phyloP scores from a whole-genome alignment of 2,329 filamentous ascomycete genomes.

The Phoma sp. region DNA sequence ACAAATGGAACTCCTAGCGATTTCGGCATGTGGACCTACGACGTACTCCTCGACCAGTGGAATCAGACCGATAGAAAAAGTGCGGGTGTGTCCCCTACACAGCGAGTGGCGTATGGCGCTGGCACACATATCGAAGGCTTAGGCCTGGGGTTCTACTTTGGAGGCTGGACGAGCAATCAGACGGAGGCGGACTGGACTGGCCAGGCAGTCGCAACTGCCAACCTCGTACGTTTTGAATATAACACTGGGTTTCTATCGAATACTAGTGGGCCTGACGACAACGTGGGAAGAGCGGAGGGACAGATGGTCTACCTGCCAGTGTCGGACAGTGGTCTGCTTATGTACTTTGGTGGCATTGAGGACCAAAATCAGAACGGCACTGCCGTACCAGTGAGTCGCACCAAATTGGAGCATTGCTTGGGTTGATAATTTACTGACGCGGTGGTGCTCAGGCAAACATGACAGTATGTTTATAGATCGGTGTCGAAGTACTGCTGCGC shows the following conservation, averaged over 20 bases:
- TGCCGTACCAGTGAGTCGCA: constrained; percentile 37
- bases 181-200: constrained; percentile 62
- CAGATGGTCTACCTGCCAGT: constrained; percentile 67
- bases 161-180: constrained; percentile 66
- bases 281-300: constrained; percentile 65
- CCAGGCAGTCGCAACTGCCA: constrained; percentile 57
- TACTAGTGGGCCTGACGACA: constrained; percentile 62
- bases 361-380: constrained; percentile 59
- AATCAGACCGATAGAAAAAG: constrained; percentile 53
- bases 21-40: constrained; percentile 65
- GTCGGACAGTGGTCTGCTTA: constrained; percentile 65
- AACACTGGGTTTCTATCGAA: constrained; percentile 61
- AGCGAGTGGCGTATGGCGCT: constrained; percentile 64
- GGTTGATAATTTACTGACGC: background rate
- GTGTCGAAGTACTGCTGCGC: background rate
- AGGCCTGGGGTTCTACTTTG: constrained; percentile 68
- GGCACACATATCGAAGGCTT: constrained; percentile 62
- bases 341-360: constrained; percentile 68
- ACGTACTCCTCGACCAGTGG: constrained; percentile 65
- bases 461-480: constrained; percentile 34
- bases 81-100: constrained; percentile 45
- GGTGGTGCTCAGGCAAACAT: constrained; percentile 41
- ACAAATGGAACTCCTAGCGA: constrained; percentile 50
- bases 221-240: constrained; percentile 66
- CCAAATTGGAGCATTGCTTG: too few relatives aligned